Evolutionary conservation across 139 green algal genomes (phyloP), one percentile per base, ranked within the genome.

Genomic region (Eudorina sp.): DNA sequence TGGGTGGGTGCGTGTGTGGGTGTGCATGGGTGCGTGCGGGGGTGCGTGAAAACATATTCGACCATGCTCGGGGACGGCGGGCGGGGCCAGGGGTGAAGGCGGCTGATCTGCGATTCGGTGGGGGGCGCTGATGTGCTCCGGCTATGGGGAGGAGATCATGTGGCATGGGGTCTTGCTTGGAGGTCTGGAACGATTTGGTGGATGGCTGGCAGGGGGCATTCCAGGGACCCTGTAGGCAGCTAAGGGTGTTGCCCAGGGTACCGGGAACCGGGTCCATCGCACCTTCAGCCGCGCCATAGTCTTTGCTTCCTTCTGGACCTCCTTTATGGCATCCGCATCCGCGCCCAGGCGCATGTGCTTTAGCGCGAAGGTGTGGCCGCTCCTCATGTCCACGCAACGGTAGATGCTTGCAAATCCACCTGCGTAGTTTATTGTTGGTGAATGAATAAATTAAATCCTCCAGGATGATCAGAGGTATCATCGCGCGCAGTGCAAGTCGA

Each of bases 261-360:
- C 29, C 3, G 34, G 27, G 64, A 43, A 27, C 14, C 18, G 64
- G n/a, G 34, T 76, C 31, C 38, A 40, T 14, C 70, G 38, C 64
- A 87, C 81, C 81, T 87, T 87, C 11, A 77, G 60, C 45, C 62
- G 43, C 25, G 69, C 82, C 91, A 87, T 89, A 8, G 64, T 88
- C 62, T 92, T 93, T 3, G 87, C 90, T 68, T 94, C 91, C 18
- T 55, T 34, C 69, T 88, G 69, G 36, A 88, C 83, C 34, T 88
- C 83, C 31, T 53, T 88, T 29, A 95, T 89, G 0, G 90, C 81
- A n/a, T 97, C 93, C 0, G 60, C 53, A 38, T 97, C 94, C 4
- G 89, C 94, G 31, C 45, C 79, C 36, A 98, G 72, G 14, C 93
- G 88, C 48, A 97, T 92, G 84, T 98, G 96, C 88, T 98, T 98